phyloP scores from a whole-genome alignment of 2,329 filamentous ascomycete species.

The Neopestalotiopsis sp. region DNA sequence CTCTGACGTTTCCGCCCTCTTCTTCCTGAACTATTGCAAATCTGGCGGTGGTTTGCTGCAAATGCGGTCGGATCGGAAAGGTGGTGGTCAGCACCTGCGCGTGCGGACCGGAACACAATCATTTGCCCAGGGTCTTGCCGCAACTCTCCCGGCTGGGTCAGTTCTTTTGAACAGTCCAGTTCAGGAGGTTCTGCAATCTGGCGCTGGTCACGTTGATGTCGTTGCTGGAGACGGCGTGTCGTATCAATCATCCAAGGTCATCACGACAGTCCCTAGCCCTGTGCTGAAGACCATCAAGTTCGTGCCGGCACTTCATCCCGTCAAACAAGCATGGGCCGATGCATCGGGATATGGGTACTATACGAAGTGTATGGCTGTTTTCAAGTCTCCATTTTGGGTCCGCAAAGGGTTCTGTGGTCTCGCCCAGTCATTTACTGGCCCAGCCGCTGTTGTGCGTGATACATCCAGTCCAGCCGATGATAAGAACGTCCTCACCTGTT shows the following conservation, averaged over 20 bases:
- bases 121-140: constrained; percentile 43
- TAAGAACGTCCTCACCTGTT: constrained; percentile 45
- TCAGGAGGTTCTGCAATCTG: constrained; percentile 26
- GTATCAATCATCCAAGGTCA: constrained; percentile 48
- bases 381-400: constrained; percentile 45
- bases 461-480: constrained; percentile 37
- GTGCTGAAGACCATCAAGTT: constrained; percentile 52
- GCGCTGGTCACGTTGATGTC: background rate
- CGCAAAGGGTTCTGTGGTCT: constrained; percentile 49
- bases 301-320: constrained; percentile 47
- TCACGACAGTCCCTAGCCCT: constrained; percentile 54
- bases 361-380: constrained; percentile 55
- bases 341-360: constrained; percentile 51
- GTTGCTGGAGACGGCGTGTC: constrained; percentile 25
- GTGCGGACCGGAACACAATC: constrained; percentile 52
- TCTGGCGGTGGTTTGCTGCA: constrained; percentile 55
- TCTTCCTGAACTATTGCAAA: constrained; percentile 61
- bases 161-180: constrained; percentile 40
- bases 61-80: constrained; percentile 57
- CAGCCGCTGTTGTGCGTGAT: constrained; percentile 52
- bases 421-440: constrained; percentile 50
- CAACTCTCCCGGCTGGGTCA: constrained; percentile 33
- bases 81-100: constrained; percentile 59
- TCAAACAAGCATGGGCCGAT: constrained; percentile 43
- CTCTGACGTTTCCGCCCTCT: constrained; percentile 54